These are phyloP conservation scores for Tricholoma flavovirens DNA, from an alignment of 768 basidiomycete species.

Conservation along the genomic window DNA sequence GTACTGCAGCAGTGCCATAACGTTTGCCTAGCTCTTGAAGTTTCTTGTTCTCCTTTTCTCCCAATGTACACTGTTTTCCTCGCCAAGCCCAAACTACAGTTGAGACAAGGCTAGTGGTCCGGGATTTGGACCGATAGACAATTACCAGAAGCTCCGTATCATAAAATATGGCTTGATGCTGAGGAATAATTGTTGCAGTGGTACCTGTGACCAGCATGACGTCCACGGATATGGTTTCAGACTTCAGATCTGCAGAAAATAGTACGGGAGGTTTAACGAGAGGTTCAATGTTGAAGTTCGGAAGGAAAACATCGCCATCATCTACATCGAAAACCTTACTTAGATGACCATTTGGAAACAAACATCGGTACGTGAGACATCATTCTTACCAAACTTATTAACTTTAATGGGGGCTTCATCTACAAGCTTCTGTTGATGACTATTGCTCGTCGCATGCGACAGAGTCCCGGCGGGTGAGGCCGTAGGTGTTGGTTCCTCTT, in stretches of 20 bases:
- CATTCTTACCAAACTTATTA: constrained; percentile 2
- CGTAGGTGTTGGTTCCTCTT: constrained; percentile 61
- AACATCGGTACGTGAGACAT: not conserved
- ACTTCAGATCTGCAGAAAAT: constrained; percentile 7
- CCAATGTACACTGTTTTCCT: constrained; percentile 47
- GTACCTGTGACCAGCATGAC: constrained; percentile 54
- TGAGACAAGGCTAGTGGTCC: constrained; percentile 55
- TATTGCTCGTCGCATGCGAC: constrained; percentile 24
- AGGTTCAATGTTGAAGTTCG: constrained; percentile 41
- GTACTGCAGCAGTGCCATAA: constrained; percentile 62
- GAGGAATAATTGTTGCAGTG: constrained; percentile 39
- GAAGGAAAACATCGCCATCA: constrained; percentile 38
- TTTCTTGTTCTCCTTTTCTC: constrained; percentile 61
- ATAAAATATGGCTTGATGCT: constrained; percentile 55
- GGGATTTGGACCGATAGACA: constrained; percentile 64
- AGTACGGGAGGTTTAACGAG: constrained; percentile 30
- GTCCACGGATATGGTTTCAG: constrained; percentile 67
- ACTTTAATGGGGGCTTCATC: not conserved
- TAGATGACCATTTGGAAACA: not conserved
- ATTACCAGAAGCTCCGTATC: constrained; percentile 67
- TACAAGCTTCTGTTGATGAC: not conserved
- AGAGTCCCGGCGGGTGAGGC: constrained; percentile 51
- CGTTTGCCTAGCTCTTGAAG: constrained; percentile 65
- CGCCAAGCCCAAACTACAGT: constrained; percentile 77
- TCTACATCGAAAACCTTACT: constrained; percentile 21